Conservation (phyloP, 2,329 filamentous ascomycete species). For the Fusarium multiceps region DNA sequence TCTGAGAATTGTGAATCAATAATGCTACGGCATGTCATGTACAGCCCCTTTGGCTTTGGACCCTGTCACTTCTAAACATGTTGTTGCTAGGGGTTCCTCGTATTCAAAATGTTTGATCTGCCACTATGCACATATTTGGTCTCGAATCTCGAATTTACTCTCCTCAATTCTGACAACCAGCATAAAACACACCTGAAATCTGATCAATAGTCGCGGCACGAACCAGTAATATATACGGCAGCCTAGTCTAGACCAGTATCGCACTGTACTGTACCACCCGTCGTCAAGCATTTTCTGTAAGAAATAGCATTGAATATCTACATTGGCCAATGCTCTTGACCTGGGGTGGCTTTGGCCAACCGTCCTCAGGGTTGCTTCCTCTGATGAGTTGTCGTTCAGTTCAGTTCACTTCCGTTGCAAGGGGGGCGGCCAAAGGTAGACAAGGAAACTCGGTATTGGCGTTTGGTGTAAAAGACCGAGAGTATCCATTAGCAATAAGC, state of each 20-base stretch:
- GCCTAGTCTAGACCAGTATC: not conserved
- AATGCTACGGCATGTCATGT: not conserved
- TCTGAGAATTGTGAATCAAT: conserved; percentile 12
- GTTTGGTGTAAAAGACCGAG: conserved; percentile 27
- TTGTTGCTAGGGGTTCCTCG: conserved; percentile 20
- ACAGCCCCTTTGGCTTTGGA: conserved; percentile 1
- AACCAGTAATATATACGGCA: not conserved
- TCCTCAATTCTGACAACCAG: conserved; percentile 8
- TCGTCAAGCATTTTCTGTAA: conserved; percentile 15
- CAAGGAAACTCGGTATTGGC: conserved; percentile 25
- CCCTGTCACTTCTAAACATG: conserved; percentile 27
- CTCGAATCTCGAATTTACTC: conserved; percentile 18
- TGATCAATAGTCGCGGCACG: conserved; percentile 20
- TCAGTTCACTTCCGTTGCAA: not conserved
- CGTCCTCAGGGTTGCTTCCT: conserved; percentile 27
- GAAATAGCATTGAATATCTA: conserved; percentile 30
- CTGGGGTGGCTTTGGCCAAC: conserved; percentile 39
- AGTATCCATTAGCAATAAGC: conserved; percentile 28
- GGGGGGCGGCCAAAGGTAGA: conserved; percentile 12
- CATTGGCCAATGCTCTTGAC: conserved; percentile 27
- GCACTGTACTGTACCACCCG: not conserved
- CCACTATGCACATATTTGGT: conserved; percentile 11
- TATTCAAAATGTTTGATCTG: conserved; percentile 35
- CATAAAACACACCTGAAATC: conserved; percentile 33
- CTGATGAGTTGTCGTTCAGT: conserved; percentile 9